Base-by-base conservation (phyloP, 2,329 filamentous ascomycete genomes). In the Alternaria panax region DNA sequence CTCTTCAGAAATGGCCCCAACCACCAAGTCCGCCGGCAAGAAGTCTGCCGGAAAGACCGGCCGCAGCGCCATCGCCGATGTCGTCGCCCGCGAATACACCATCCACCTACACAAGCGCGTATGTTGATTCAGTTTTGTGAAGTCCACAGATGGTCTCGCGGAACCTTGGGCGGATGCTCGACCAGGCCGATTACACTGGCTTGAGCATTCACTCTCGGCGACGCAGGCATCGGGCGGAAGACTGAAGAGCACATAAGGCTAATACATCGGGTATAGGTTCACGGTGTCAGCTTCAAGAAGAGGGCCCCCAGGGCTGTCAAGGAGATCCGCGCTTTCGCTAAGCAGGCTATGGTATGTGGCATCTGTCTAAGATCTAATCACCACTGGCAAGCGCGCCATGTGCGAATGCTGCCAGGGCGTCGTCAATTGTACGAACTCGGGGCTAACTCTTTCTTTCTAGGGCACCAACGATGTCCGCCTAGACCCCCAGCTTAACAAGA, bases 101-200 rank as follows among this genome's bases (percentile, higher is more conserved):
- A 98, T 99, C 87, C 94, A 99, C 89, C 87, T 99, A 78, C 95
- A 99, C 92, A 98, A 97, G 92, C 91, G 94, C 85, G 92, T 96
- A 93, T 82, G 91, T 91, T 82, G 76, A 71, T 83, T 87, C 86
- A 87, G 87, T 89, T 88, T 89, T 81, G 86, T 88, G 87, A 88
- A 88, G 86, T 88, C 86, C 87, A 88, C 81, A 80, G 81, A 85
- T 80, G 85, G 81, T 62, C 84, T 83, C 78, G 68, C 65, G 66
- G 51, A 63, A 65, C 59, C 57, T 60, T 52, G 57, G 62, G 59
- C 50, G 63, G 54, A 30, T 60, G 62, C 56, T 59, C 45, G 58
- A 62, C 42, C 60, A 68, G 63, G 63, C 53, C 59, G 62, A 68
- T 65, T 28, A 63, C 62, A 63, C 63, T 70, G 65, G 61, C 60